Evolutionary conservation across 176 grass and related monocot species (phyloP).

Genomic region (Phyllostachys edulis): DNA sequence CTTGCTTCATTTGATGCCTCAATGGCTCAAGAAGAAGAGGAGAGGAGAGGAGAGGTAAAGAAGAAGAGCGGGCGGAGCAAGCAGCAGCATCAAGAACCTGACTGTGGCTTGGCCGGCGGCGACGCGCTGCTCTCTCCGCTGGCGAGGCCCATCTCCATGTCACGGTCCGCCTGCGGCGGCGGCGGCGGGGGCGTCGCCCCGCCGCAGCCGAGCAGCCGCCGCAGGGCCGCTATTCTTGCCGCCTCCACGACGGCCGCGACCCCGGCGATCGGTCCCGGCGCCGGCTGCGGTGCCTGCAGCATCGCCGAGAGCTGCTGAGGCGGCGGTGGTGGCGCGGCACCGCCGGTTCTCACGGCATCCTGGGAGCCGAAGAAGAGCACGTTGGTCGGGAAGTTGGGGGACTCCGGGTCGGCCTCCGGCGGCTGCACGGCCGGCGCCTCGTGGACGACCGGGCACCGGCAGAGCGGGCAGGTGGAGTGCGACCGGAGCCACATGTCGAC

Average conservation of each 20-base stretch:
- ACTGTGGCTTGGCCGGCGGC: conserved; percentile 41
- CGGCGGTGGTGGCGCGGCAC: background rate
- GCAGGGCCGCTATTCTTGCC: conserved; percentile 50
- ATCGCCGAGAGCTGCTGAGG: background rate
- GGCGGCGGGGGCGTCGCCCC: conserved; percentile 20
- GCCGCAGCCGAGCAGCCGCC: conserved; percentile 50
- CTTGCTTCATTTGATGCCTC: conserved; percentile 18
- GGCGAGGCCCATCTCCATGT: conserved; percentile 40
- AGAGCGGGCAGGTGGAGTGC: conserved; percentile 70
- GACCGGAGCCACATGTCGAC: conserved; percentile 70
- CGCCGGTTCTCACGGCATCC: conserved; percentile 42
- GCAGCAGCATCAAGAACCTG: conserved; percentile 10
- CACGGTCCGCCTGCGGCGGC: background rate
- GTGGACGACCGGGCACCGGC: conserved; percentile 48
- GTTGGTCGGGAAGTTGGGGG: conserved; percentile 62
- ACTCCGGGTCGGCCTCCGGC: conserved; percentile 38
- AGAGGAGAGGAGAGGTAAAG: background rate
- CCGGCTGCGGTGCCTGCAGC: background rate
- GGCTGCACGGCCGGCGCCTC: background rate
- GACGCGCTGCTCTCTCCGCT: conserved; percentile 47
- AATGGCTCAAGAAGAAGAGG: background rate
- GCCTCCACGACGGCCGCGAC: conserved; percentile 49
- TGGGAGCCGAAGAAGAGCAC: conserved; percentile 72
- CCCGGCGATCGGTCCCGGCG: conserved; percentile 18
- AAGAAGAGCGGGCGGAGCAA: background rate